phyloP scores from a whole-genome alignment of 2,329 filamentous ascomycete species.

The Biscogniauxia marginata region DNA sequence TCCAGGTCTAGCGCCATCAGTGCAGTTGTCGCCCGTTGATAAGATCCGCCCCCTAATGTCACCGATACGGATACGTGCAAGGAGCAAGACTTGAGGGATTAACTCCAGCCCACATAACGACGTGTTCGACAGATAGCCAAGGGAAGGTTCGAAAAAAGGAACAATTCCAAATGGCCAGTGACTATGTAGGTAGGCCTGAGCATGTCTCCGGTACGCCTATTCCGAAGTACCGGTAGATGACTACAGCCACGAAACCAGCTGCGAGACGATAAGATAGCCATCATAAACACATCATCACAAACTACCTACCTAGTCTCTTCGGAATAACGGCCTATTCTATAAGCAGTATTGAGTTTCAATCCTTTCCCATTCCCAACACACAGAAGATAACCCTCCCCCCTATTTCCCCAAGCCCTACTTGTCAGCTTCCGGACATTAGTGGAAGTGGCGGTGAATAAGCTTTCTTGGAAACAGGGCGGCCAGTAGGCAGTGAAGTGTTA shows the following conservation, averaged over 20 bases:
- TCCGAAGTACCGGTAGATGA: slow-evolving; percentile 9
- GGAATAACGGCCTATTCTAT: background rate
- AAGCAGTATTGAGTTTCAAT: background rate
- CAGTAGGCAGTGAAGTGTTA: background rate
- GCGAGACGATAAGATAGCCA: slow-evolving; percentile 9
- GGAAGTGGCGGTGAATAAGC: slow-evolving; percentile 24
- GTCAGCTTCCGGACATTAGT: slow-evolving; percentile 15
- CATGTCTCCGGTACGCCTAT: background rate
- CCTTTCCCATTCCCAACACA: background rate
- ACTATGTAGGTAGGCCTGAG: too few relatives aligned
- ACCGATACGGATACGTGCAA: slow-evolving; percentile 3
- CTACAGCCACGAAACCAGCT: slow-evolving; percentile 11
- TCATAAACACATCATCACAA: slow-evolving; percentile 6
- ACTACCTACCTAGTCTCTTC: background rate
- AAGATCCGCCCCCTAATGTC: slow-evolving; percentile 6
- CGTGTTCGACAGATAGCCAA: slow-evolving; percentile 20
- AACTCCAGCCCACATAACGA: slow-evolving; percentile 15
- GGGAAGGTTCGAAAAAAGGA: slow-evolving; percentile 14
- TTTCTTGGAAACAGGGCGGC: slow-evolving; percentile 3
- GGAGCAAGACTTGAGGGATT: slow-evolving; percentile 17
- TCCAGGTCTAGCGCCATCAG: slow-evolving; percentile 11
- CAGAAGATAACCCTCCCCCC: background rate
- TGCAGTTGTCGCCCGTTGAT: slow-evolving; percentile 5
- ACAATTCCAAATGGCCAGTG: slow-evolving; percentile 8
- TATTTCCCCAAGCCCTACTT: background rate